A percentile compares a stretch with the other conserved stretches of the same genome.
Evolutionary conservation across 345 rosid species (phyloP).

Genomic region (Punica granatum): DNA sequence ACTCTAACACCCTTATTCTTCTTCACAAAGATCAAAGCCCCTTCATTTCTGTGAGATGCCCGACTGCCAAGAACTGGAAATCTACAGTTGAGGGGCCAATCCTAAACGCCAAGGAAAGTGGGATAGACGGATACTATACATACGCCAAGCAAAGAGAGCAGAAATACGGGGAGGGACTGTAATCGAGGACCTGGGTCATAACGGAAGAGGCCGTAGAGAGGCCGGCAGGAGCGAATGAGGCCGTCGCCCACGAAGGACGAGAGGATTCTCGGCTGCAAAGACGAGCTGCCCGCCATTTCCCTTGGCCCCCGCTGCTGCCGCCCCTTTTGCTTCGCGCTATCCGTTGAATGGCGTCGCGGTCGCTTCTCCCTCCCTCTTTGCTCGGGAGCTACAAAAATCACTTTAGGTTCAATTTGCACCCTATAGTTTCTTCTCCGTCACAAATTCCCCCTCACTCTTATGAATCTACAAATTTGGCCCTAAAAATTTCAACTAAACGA

Average conservation of each 20-base stretch:
- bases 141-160: not conserved
- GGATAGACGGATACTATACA: not conserved
- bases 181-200: conserved; percentile 36
- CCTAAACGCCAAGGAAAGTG: not conserved
- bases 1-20: not conserved
- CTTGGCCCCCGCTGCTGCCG: not conserved
- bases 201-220: conserved; percentile 38
- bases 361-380: not conserved
- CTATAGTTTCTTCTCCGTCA: not conserved
- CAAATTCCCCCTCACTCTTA: not conserved
- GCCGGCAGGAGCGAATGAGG: conserved; percentile 37
- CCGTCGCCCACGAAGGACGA: conserved; percentile 50
- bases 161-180: not conserved
- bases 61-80: not conserved
- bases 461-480: not conserved
- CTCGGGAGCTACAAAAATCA: not conserved
- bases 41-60: not conserved
- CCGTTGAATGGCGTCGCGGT: not conserved
- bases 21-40: not conserved
- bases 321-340: not conserved
- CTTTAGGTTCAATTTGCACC: not conserved
- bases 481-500: too few relatives aligned
- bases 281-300: conserved; percentile 48
- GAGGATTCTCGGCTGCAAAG: conserved; percentile 55
- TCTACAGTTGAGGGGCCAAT: not conserved